phyloP scores from a whole-genome alignment of 768 basidiomycete species.

The Rhizopogon roseolus region DNA sequence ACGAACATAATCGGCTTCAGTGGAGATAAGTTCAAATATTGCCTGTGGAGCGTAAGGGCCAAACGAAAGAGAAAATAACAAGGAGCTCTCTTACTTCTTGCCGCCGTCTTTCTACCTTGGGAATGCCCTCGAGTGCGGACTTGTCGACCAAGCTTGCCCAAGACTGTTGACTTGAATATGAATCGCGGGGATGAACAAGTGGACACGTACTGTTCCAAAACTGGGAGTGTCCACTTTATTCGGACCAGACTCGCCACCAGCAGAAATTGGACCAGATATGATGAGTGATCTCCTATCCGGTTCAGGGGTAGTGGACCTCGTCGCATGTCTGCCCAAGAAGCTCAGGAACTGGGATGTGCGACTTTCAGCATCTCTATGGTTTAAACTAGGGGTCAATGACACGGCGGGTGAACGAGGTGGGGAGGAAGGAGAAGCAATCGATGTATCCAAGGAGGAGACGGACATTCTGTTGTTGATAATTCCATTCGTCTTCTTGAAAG shows the following conservation, averaged over 20 bases:
- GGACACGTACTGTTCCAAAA: background rate
- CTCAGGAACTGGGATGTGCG: conserved; percentile 48
- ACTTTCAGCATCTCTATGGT: conserved; percentile 28
- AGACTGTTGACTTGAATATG: conserved; percentile 41
- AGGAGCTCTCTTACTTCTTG: conserved; percentile 61
- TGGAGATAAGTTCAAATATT: conserved; percentile 92
- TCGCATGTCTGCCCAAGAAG: conserved; percentile 49
- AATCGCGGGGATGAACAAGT: background rate
- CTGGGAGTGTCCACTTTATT: background rate
- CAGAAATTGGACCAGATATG: conserved; percentile 66
- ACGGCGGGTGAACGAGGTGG: conserved; percentile 37
- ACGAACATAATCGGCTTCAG: conserved; percentile 86
- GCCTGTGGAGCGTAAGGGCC: conserved; percentile 39
- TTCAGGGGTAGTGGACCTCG: conserved; percentile 42
- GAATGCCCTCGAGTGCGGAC: conserved; percentile 76
- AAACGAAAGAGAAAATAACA: too few relatives aligned
- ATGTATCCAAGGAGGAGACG: conserved; percentile 53
- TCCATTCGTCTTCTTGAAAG: conserved; percentile 57
- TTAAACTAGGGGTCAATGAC: conserved; percentile 24
- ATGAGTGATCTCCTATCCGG: conserved; percentile 42
- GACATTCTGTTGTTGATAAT: conserved; percentile 50
- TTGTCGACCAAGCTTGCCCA: conserved; percentile 93
- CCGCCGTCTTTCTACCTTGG: conserved; percentile 70
- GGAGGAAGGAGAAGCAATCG: conserved; percentile 28
- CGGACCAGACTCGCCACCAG: conserved; percentile 45